A percentile compares a stretch with the other conserved stretches of the same genome.
Evolutionary conservation across 2,329 filamentous ascomycete species (phyloP).

Genomic region (Arthrobotrys entomopaga): DNA sequence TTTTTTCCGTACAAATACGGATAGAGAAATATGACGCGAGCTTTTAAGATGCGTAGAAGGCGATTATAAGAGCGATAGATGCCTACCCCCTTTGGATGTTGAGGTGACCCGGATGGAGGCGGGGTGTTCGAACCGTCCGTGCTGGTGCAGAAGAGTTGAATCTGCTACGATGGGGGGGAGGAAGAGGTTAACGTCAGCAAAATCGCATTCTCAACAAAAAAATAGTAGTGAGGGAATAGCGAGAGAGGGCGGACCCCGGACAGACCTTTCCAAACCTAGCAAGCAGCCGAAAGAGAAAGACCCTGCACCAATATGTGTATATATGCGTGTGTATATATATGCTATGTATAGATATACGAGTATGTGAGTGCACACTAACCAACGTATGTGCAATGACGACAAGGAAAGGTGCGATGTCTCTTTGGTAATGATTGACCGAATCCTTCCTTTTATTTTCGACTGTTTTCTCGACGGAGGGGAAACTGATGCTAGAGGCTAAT

Average conservation of each 20-base stretch:
- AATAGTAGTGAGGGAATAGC: not conserved
- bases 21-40: not conserved
- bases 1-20: not conserved
- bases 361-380: not conserved
- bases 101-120: slow-evolving; percentile 25
- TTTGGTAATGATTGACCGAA: not conserved
- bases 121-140: slow-evolving; percentile 29
- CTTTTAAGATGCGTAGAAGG: too few species aligned
- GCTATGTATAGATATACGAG: not conserved
- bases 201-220: slow-evolving; percentile 51
- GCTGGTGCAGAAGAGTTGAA: not conserved
- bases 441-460: not conserved
- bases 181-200: slow-evolving; percentile 51
- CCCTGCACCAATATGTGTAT: too few species aligned
- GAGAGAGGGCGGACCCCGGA: slow-evolving; percentile 17
- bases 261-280: not conserved
- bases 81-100: slow-evolving; percentile 13
- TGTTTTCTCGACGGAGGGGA: slow-evolving; percentile 14
- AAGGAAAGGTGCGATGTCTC: slow-evolving; percentile 1
- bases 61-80: not conserved
- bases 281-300: not conserved
- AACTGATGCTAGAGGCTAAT: slow-evolving; percentile 5
- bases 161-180: not conserved
- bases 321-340: slow-evolving; percentile 1
- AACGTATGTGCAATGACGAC: slow-evolving; percentile 5